A percentile compares a stretch with the other conserved stretches of the same genome.
Conservation (phyloP, 495 filamentous ascomycete species). For the Penicillium lividum region DNA sequence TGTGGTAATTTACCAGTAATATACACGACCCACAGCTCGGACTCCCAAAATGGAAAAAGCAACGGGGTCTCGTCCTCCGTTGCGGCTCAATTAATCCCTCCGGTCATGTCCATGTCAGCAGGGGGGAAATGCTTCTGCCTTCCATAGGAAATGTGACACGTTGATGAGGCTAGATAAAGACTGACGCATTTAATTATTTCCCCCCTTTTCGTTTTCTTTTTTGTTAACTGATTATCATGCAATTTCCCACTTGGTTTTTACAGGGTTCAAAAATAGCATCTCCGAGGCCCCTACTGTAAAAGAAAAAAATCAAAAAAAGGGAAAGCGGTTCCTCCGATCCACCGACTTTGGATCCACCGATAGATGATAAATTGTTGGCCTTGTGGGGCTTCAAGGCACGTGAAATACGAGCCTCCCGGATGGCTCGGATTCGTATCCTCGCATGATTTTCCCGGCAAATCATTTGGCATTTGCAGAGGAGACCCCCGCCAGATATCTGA, state of each 20-base stretch:
- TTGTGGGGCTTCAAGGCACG: slow-evolving; percentile 12
- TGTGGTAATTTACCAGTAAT: slow-evolving; percentile 2
- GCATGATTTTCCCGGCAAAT: background rate
- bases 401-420: slow-evolving; percentile 20
- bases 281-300: background rate
- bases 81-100: slow-evolving; percentile 6
- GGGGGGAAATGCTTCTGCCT: background rate
- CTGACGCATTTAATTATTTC: no score
- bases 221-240: background rate
- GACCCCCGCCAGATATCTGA: background rate
- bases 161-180: no score
- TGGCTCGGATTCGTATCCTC: slow-evolving; percentile 13
- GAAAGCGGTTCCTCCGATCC: background rate
- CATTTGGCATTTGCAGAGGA: background rate
- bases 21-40: slow-evolving; percentile 12
- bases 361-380: background rate
- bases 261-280: background rate
- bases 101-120: background rate
- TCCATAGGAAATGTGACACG: background rate
- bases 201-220: background rate
- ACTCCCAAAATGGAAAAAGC: slow-evolving; percentile 23
- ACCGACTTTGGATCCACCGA: background rate
- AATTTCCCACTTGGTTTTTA: background rate
- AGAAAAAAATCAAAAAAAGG: background rate
- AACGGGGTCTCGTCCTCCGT: slow-evolving; percentile 4